Conservation (phyloP, 2,329 filamentous ascomycete genomes). For the Trichoderma sp. region DNA sequence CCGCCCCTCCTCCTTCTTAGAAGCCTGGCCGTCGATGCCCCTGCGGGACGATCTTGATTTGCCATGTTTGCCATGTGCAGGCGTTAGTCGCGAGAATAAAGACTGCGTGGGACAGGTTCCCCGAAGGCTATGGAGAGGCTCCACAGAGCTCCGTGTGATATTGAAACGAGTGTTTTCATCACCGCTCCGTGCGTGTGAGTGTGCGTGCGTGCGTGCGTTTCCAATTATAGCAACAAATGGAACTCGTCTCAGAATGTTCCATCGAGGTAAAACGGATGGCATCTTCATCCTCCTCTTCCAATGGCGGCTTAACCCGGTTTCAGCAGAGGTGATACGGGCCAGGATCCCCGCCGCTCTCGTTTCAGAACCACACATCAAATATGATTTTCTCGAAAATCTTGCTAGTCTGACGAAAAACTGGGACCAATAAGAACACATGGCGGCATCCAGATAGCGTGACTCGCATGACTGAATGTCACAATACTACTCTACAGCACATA, state of each 20-base stretch:
- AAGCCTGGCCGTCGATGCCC: background rate
- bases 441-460: constrained; percentile 18
- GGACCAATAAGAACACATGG: constrained; percentile 20
- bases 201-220: constrained; percentile 2
- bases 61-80: constrained; percentile 21
- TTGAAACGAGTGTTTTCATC: background rate
- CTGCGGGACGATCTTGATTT: constrained; percentile 20
- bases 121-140: constrained; percentile 5
- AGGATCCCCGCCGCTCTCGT: constrained; percentile 7
- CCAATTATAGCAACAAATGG: constrained; percentile 23
- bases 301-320: constrained; percentile 22
- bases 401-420: constrained; percentile 4
- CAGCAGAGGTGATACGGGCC: constrained; percentile 17
- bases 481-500: constrained; percentile 9
- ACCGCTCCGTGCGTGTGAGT: background rate
- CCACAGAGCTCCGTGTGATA: constrained; percentile 20
- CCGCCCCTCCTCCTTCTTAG: background rate
- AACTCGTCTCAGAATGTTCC: constrained; percentile 23
- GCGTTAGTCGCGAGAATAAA: background rate
- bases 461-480: constrained; percentile 20
- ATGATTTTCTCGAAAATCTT: constrained; percentile 1
- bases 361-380: constrained; percentile 9
- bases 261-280: background rate
- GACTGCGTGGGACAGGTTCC: constrained; percentile 8
- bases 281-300: constrained; percentile 4